A percentile compares a stretch with the other conserved stretches of the same genome.
These are phyloP conservation scores for Aspergillus sp. DNA, from an alignment of 2,329 filamentous ascomycete genomes.

Conservation along the genomic window DNA sequence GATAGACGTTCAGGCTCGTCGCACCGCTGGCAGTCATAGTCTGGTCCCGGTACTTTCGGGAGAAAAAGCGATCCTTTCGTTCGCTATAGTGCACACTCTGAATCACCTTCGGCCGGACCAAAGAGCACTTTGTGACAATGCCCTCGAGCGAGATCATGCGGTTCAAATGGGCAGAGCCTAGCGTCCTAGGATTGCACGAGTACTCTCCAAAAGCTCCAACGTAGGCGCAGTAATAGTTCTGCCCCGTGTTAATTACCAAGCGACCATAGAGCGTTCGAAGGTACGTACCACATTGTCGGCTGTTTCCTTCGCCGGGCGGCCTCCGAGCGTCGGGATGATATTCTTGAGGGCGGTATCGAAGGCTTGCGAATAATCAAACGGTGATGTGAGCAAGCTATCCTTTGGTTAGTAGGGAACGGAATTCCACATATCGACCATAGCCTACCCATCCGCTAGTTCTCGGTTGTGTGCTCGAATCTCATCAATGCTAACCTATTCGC, in stretches of 20 bases:
- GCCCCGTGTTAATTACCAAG: constrained; percentile 9
- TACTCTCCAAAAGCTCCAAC: constrained; percentile 94
- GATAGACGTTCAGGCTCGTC: constrained; percentile 88
- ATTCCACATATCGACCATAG: neutral
- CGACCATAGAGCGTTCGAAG: neutral
- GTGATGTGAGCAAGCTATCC: constrained; percentile 67
- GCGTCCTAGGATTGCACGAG: constrained; percentile 88
- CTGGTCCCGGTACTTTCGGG: constrained; percentile 89
- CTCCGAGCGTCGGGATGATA: constrained; percentile 76
- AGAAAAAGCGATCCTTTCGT: constrained; percentile 79
- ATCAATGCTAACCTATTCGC: constrained; percentile 69
- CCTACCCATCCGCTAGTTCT: constrained; percentile 70
- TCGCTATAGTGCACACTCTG: constrained; percentile 98
- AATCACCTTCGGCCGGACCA: constrained; percentile 95
- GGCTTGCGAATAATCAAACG: constrained; percentile 83
- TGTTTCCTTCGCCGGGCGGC: constrained; percentile 72
- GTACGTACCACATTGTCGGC: constrained; percentile 66
- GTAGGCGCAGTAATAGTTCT: constrained; percentile 89
- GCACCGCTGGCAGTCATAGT: constrained; percentile 90
- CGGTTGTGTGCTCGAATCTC: constrained; percentile 85
- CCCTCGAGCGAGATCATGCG: constrained; percentile 97
- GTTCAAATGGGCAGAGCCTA: constrained; percentile 87
- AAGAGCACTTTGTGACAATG: constrained; percentile 92
- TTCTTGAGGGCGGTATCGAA: constrained; percentile 91
- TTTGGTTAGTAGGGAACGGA: constrained; percentile 11